These are phyloP conservation scores for Yamadazyma akitaensis DNA, from an alignment of 805 yeast species.

Conservation along the genomic window DNA sequence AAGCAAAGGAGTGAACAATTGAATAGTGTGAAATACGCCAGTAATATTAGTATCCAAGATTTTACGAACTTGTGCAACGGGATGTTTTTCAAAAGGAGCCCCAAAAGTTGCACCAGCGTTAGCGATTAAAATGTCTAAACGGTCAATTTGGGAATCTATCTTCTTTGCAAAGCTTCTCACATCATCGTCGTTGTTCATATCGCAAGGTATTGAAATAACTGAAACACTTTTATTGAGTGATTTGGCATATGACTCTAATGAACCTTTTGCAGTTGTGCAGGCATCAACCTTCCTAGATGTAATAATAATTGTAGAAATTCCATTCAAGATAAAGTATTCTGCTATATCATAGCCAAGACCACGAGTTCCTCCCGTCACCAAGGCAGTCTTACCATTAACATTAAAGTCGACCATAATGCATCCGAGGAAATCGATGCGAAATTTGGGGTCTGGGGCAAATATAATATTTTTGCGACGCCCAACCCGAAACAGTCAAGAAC, in stretches of 20 bases:
- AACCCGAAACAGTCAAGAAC: too few relatives aligned
- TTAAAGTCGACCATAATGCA: slow-evolving; percentile 28
- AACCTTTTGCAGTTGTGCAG: slow-evolving; percentile 47
- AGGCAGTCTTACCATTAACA: slow-evolving; percentile 55
- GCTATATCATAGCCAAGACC: slow-evolving; percentile 65
- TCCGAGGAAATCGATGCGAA: slow-evolving; percentile 1
- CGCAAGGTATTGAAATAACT: slow-evolving; percentile 48
- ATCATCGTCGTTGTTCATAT: slow-evolving; percentile 46
- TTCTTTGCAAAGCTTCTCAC: slow-evolving; percentile 37
- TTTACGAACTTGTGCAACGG: slow-evolving; percentile 53
- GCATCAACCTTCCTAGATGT: slow-evolving; percentile 57
- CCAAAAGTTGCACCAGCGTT: slow-evolving; percentile 81
- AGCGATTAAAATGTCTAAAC: slow-evolving; percentile 58
- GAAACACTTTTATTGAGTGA: slow-evolving; percentile 19
- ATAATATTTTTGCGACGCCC: too few relatives aligned
- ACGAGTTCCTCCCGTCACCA: slow-evolving; percentile 64
- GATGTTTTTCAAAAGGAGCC: slow-evolving; percentile 50
- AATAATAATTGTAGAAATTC: slow-evolving; percentile 53
- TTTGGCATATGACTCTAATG: slow-evolving; percentile 25
- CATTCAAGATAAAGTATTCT: slow-evolving; percentile 52
- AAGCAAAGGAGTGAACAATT: slow-evolving; percentile 51
- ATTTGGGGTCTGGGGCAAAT: too few relatives aligned
- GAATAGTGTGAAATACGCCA: slow-evolving; percentile 60
- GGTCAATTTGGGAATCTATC: slow-evolving; percentile 31
- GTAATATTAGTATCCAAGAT: slow-evolving; percentile 56